These are phyloP conservation scores for Teratosphaeria nubilosa DNA, from an alignment of 2,329 filamentous ascomycete genomes.

Conservation along the genomic window DNA sequence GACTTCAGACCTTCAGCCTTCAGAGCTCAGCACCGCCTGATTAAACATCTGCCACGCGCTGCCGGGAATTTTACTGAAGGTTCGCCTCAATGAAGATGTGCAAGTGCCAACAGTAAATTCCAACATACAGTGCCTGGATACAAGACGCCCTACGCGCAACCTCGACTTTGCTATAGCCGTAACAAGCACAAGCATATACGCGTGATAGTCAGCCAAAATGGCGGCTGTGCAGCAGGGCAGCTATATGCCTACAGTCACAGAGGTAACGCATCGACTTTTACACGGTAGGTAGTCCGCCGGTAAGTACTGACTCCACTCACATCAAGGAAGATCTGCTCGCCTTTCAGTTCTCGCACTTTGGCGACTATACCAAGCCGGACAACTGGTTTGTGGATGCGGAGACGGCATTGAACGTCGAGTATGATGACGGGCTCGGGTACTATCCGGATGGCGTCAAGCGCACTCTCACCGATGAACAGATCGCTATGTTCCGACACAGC, in stretches of 20 bases:
- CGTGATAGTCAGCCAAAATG: not conserved
- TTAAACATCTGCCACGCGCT: not conserved
- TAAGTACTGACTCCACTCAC: conserved; percentile 22
- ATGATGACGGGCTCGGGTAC: conserved; percentile 62
- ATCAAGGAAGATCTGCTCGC: conserved; percentile 33
- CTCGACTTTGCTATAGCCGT: not conserved
- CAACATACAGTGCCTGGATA: not conserved
- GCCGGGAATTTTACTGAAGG: no score
- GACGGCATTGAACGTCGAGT: conserved; percentile 29
- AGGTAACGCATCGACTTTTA: conserved; percentile 15
- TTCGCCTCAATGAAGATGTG: no score
- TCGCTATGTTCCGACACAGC: conserved; percentile 80
- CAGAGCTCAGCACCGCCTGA: not conserved
- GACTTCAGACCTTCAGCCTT: not conserved
- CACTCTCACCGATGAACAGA: conserved; percentile 83
- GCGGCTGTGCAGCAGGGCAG: conserved; percentile 6
- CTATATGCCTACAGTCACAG: conserved; percentile 12
- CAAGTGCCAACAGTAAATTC: not conserved
- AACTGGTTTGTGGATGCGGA: conserved; percentile 22
- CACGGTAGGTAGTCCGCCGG: conserved; percentile 4
- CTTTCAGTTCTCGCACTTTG: conserved; percentile 36
- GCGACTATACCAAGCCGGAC: conserved; percentile 27
- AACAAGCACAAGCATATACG: not conserved
- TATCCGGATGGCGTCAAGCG: conserved; percentile 81
- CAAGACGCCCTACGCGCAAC: not conserved